A percentile compares a stretch with the other conserved stretches of the same genome.
Conservation (phyloP, 108 stramenopile genomes). For the Pseudonitzschia multiseries region DNA sequence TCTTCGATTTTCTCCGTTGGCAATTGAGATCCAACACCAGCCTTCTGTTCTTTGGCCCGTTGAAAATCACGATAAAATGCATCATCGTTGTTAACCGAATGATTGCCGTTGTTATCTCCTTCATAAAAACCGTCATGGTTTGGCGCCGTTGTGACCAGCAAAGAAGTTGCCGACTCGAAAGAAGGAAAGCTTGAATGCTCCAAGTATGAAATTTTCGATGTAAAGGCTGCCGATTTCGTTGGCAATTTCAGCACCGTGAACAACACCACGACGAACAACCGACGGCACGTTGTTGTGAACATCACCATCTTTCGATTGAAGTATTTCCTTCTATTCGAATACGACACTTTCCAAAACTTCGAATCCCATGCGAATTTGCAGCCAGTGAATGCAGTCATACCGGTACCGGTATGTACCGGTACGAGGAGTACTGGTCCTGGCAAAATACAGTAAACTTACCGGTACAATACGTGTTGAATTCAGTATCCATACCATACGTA, state of each 20-base stretch:
- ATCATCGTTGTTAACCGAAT: not conserved
- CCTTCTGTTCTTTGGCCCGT: constrained; percentile 9
- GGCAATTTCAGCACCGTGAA: not conserved
- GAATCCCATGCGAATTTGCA: no score
- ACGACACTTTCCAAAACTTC: no score
- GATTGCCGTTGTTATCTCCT: not conserved
- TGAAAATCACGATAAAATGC: constrained; percentile 20
- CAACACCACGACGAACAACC: not conserved
- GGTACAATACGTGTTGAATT: no score
- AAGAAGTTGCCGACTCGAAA: not conserved
- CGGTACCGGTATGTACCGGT: no score
- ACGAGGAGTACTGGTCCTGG: no score
- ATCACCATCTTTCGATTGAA: not conserved
- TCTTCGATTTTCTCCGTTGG: not conserved
- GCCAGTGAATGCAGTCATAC: no score
- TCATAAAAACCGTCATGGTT: not conserved
- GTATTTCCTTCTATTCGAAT: not conserved
- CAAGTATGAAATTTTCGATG: not conserved
- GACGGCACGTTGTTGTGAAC: not conserved
- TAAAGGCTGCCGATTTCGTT: not conserved
- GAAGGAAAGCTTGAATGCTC: not conserved
- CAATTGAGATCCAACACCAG: not conserved
- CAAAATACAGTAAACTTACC: no score
- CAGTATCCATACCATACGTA: no score
- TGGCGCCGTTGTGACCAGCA: not conserved